Conservation (phyloP, 2,329 filamentous ascomycete genomes). For the Xylariaceae sp. region DNA sequence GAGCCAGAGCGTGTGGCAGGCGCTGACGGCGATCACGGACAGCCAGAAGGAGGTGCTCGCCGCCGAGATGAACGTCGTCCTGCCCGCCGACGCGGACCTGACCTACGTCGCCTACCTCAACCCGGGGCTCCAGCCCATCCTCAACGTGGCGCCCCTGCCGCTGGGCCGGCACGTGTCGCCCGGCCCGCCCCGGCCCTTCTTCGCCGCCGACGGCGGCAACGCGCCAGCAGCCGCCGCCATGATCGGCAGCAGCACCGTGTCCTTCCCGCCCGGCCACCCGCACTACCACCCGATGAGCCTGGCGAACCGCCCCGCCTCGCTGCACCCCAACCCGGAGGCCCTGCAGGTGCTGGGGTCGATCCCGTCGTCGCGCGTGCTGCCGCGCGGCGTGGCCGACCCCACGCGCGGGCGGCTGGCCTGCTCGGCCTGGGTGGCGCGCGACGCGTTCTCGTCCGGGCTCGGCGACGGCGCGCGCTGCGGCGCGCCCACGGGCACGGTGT, state of each 20-base stretch:
- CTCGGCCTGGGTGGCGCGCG: neutral
- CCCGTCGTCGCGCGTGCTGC: neutral
- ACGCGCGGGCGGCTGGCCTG: neutral
- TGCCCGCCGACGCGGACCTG: neutral
- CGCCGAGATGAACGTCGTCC: neutral
- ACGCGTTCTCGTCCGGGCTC: neutral
- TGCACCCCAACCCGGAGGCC: slow-evolving; percentile 3
- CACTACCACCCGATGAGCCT: too few species aligned
- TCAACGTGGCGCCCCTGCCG: neutral
- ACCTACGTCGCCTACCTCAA: neutral
- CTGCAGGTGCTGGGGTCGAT: slow-evolving; percentile 2
- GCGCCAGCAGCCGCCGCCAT: neutral
- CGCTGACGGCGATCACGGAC: too few species aligned
- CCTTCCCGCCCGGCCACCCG: slow-evolving; percentile 1
- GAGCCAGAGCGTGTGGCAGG: neutral
- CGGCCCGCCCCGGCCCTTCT: neutral
- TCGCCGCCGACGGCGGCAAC: neutral
- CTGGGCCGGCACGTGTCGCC: neutral
- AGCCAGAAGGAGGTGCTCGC: too few species aligned
- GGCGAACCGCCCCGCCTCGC: too few species aligned
- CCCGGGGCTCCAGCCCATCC: neutral
- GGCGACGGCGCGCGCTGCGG: neutral
- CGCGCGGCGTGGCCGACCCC: neutral
- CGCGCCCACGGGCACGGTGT: slow-evolving; percentile 1
- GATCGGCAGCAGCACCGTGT: neutral